Conservation (phyloP, 208 protist species). For the Wallacemonas sp. region DNA sequence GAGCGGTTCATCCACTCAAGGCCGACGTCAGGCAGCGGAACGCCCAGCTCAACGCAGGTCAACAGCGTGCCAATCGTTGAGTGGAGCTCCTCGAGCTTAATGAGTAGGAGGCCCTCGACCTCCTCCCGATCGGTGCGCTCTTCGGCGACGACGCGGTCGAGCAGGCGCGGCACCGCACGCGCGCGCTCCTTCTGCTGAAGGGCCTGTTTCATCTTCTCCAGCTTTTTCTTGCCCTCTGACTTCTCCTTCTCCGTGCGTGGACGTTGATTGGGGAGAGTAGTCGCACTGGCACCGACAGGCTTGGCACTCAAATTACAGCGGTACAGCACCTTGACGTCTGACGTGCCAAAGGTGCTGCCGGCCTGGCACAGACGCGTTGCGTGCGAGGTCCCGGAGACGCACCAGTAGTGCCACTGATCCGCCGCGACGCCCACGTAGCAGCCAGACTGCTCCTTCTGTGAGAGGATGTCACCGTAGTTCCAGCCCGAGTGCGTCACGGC, state of each 20-base stretch:
- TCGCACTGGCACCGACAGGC: neutral
- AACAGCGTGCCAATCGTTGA: slow-evolving; percentile 2
- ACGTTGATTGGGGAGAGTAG: neutral
- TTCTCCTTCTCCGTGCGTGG: neutral
- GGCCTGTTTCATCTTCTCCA: slow-evolving; percentile 38
- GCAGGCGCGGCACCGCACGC: slow-evolving; percentile 20
- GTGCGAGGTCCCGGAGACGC: slow-evolving; percentile 45
- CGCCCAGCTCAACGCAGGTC: neutral
- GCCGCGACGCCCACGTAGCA: slow-evolving; percentile 79
- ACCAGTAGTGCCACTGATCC: slow-evolving; percentile 81
- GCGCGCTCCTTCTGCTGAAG: slow-evolving; percentile 56
- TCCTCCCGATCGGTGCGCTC: slow-evolving; percentile 41
- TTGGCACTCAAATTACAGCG: slow-evolving; percentile 53
- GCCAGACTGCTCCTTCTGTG: slow-evolving; percentile 46
- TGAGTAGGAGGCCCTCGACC: slow-evolving; percentile 28
- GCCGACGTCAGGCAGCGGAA: slow-evolving; percentile 14
- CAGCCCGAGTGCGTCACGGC: slow-evolving; percentile 61
- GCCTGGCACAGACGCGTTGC: slow-evolving; percentile 63
- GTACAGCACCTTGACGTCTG: slow-evolving; percentile 44
- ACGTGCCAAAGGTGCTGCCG: slow-evolving; percentile 63
- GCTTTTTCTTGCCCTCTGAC: slow-evolving; percentile 19
- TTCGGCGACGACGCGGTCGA: slow-evolving; percentile 31
- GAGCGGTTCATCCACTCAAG: slow-evolving; percentile 23
- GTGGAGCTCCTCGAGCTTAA: slow-evolving; percentile 18
- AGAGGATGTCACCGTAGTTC: slow-evolving; percentile 78